These are phyloP conservation scores for Colletotrichum shisoi DNA, from an alignment of 2,329 filamentous ascomycete species.

Conservation along the genomic window DNA sequence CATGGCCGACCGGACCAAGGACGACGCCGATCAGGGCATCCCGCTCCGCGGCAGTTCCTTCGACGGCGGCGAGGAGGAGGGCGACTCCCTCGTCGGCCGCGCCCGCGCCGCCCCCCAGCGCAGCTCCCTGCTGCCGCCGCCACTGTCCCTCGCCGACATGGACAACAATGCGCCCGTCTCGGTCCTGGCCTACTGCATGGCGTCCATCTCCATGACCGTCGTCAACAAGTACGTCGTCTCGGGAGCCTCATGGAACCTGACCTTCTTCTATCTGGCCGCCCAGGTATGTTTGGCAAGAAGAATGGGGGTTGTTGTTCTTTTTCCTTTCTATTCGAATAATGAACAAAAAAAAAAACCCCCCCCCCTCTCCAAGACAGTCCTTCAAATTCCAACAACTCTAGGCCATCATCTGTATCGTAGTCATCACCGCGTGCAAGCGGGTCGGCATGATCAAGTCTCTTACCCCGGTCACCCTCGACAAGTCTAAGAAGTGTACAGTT, in stretches of 20 bases:
- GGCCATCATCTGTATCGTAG: slow-evolving; percentile 86
- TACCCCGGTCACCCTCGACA: slow-evolving; percentile 82
- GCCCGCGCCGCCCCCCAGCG: neutral
- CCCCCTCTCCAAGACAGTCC: slow-evolving; percentile 3
- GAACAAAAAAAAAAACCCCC: too few species aligned
- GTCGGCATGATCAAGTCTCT: slow-evolving; percentile 81
- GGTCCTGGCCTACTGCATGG: slow-evolving; percentile 88
- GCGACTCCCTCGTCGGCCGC: neutral
- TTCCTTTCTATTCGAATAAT: neutral
- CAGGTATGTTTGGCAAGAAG: slow-evolving; percentile 69
- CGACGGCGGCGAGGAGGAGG: slow-evolving; percentile 2
- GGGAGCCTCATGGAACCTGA: slow-evolving; percentile 89
- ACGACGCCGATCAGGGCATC: neutral
- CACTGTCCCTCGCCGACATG: slow-evolving; percentile 51
- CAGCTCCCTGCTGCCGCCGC: neutral
- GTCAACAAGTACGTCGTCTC: slow-evolving; percentile 99
- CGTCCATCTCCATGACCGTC: slow-evolving; percentile 99
- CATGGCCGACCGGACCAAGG: neutral
- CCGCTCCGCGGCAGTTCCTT: neutral
- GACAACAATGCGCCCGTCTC: slow-evolving; percentile 81
- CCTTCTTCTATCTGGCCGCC: slow-evolving; percentile 90
- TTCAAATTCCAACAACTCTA: slow-evolving; percentile 48
- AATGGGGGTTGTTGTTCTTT: too few species aligned
- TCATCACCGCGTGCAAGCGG: slow-evolving; percentile 84
- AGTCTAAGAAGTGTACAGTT: slow-evolving; percentile 86